A percentile compares a stretch with the other conserved stretches of the same genome.
Evolutionary conservation across 2,329 filamentous ascomycete genomes (phyloP).

Genomic region (Verruconis gallopava): DNA sequence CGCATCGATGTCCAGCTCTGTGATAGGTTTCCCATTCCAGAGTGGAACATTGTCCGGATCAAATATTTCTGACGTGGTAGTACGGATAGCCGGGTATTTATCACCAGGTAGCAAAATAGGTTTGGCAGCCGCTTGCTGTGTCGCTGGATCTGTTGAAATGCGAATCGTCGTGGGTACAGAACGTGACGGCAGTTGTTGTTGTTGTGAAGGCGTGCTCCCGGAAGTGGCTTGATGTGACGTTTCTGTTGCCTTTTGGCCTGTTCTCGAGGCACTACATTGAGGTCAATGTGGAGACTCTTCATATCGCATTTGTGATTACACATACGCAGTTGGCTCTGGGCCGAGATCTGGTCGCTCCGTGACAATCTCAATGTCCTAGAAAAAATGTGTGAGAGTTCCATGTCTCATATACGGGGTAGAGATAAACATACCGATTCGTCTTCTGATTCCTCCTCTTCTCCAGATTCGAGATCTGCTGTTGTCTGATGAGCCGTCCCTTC

Average conservation of each 20-base stretch:
- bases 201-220: neutral
- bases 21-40: constrained; percentile 71
- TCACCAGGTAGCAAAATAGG: constrained; percentile 30
- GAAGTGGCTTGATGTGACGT: neutral
- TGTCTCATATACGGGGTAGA: neutral
- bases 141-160: neutral
- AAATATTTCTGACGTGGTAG: constrained; percentile 56
- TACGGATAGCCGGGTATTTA: constrained; percentile 53
- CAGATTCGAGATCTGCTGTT: constrained; percentile 10
- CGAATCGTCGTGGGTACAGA: constrained; percentile 4
- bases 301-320: no score
- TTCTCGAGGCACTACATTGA: constrained; percentile 20
- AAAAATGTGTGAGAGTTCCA: neutral
- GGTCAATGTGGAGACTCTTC: no score
- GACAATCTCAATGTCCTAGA: constrained; percentile 37
- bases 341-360: constrained; percentile 7
- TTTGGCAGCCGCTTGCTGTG: constrained; percentile 16
- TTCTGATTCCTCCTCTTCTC: constrained; percentile 28
- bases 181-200: neutral
- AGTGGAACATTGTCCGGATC: constrained; percentile 74
- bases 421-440: constrained; percentile 29
- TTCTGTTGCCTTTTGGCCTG: neutral
- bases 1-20: constrained; percentile 37
- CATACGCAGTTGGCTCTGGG: constrained; percentile 19
- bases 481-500: constrained; percentile 7